These are phyloP conservation scores for Fusarium sulawesiense DNA, from an alignment of 2,329 filamentous ascomycete species.

Conservation along the genomic window DNA sequence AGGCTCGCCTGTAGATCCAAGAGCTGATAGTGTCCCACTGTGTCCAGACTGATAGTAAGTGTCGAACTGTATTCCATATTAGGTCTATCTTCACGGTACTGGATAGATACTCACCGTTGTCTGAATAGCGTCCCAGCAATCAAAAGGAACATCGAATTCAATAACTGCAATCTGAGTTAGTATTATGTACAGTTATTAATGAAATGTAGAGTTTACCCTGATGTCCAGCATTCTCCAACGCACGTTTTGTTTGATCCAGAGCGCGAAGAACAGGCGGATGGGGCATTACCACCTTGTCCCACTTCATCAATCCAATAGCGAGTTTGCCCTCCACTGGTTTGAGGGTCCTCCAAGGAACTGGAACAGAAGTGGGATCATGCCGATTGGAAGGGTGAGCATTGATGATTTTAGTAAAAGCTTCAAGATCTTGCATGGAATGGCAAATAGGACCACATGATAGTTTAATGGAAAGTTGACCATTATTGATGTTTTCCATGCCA, in stretches of 20 bases:
- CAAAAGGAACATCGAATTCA: conserved; percentile 13
- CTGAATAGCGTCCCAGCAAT: conserved; percentile 16
- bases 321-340: not conserved
- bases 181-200: no score
- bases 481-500: conserved; percentile 15
- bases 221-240: conserved; percentile 8
- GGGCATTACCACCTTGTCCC: conserved; percentile 19
- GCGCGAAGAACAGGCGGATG: conserved; percentile 18
- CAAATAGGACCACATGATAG: conserved; percentile 56
- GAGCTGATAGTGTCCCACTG: not conserved
- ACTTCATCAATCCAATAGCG: conserved; percentile 7
- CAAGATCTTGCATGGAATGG: conserved; percentile 8
- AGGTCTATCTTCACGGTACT: fast-evolving
- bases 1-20: conserved; percentile 8
- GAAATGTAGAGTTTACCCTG: not conserved
- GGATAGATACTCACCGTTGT: not conserved
- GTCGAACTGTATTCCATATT: not conserved
- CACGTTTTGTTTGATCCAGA: not conserved
- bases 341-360: conserved; percentile 6
- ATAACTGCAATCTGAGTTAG: conserved; percentile 6
- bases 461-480: conserved; percentile 47
- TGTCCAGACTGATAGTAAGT: conserved; percentile 12
- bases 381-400: not conserved
- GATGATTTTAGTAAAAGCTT: conserved; percentile 9
- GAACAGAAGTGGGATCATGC: not conserved